Evolutionary conservation across 305 asterid genomes (phyloP).

Genomic region (Plantago rigida): DNA sequence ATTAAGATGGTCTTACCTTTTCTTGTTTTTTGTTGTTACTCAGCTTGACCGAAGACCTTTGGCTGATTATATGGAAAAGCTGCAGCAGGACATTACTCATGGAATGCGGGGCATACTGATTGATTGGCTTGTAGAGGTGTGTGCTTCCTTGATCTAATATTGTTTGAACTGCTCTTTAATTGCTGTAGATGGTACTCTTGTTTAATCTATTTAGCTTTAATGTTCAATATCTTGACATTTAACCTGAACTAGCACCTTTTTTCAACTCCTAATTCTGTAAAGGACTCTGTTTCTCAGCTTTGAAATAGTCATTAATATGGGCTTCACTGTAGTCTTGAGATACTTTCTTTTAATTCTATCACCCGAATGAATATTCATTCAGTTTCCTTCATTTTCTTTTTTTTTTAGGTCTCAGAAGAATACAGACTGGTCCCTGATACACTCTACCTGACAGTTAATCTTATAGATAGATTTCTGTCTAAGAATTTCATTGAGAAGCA

Average conservation of each 20-base stretch:
- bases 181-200: neutral
- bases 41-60: slow-evolving; percentile 76
- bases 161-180: slow-evolving; percentile 1
- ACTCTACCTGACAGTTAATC: slow-evolving; percentile 93
- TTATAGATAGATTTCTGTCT: slow-evolving; percentile 81
- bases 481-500: slow-evolving; percentile 68
- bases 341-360: neutral
- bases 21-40: slow-evolving; percentile 11
- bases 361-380: neutral
- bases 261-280: neutral
- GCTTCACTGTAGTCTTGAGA: neutral
- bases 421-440: slow-evolving; percentile 86
- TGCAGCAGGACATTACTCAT: slow-evolving; percentile 69
- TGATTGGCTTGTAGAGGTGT: slow-evolving; percentile 99
- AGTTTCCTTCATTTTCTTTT: slow-evolving; percentile 22
- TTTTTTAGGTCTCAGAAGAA: slow-evolving; percentile 85
- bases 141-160: slow-evolving; percentile 28
- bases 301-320: neutral
- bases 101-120: slow-evolving; percentile 83
- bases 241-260: neutral
- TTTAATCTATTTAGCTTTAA: neutral
- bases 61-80: slow-evolving; percentile 67
- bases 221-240: neutral
- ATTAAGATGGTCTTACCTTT: neutral
- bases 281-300: neutral